Evolutionary conservation across 108 stramenopile genomes (phyloP).

Genomic region (Chaetoceros muelleri): DNA sequence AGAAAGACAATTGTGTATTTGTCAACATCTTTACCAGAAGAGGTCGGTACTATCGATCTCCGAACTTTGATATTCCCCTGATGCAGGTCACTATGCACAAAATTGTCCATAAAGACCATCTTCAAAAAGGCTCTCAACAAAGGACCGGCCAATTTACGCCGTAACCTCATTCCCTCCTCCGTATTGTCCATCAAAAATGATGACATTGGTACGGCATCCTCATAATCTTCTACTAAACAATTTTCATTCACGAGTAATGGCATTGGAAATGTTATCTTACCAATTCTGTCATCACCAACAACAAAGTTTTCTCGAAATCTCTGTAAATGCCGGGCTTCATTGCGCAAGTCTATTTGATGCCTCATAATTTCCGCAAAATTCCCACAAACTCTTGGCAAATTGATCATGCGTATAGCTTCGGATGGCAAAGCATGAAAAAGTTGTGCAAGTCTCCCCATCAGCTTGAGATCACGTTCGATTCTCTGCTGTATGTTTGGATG

Average conservation of each 20-base stretch:
- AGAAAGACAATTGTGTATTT: conserved; percentile 64
- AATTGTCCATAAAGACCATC: conserved; percentile 81
- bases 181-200: conserved; percentile 46
- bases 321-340: conserved; percentile 55
- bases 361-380: conserved; percentile 60
- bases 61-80: conserved; percentile 29
- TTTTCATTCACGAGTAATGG: conserved; percentile 36
- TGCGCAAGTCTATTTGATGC: conserved; percentile 66
- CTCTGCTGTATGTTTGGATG: conserved; percentile 54
- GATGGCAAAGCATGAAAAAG: conserved; percentile 49
- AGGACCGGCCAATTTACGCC: conserved; percentile 53
- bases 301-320: conserved; percentile 66
- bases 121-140: conserved; percentile 78
- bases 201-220: conserved; percentile 58
- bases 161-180: conserved; percentile 29
- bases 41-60: neutral
- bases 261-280: conserved; percentile 43
- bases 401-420: conserved; percentile 47
- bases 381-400: conserved; percentile 55
- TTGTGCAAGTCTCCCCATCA: conserved; percentile 58
- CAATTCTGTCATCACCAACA: conserved; percentile 10
- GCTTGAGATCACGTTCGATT: conserved; percentile 57
- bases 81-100: conserved; percentile 67
- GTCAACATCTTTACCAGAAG: conserved; percentile 3
- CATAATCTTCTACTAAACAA: conserved; percentile 66